A percentile compares a stretch with the other conserved stretches of the same genome.
phyloP scores from a whole-genome alignment of 768 basidiomycete species.

The Lentinula edodes region DNA sequence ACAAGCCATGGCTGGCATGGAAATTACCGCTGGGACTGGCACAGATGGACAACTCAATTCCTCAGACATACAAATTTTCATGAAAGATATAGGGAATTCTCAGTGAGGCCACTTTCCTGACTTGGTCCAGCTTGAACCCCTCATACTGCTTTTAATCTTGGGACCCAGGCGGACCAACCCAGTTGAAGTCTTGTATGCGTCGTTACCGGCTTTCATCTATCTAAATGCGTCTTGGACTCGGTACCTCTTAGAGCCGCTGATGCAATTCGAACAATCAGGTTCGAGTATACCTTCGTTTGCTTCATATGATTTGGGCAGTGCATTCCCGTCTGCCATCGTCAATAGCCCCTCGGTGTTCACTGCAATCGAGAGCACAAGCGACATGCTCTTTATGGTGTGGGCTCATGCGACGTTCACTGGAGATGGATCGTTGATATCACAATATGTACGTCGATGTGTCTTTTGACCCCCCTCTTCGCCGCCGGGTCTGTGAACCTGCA shows the following conservation, averaged over 20 bases:
- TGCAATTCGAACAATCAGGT: constrained; percentile 14
- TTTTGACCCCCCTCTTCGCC: background rate
- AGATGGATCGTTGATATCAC: constrained; percentile 4
- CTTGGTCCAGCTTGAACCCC: background rate
- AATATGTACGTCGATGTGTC: constrained; percentile 6
- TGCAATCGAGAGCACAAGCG: background rate
- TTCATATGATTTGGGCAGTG: constrained; percentile 14
- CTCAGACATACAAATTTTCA: constrained; percentile 12
- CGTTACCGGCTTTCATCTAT: constrained; percentile 11
- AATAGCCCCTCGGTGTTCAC: background rate
- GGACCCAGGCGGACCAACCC: constrained; percentile 8
- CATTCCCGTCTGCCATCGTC: constrained; percentile 1
- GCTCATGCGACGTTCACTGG: constrained; percentile 9
- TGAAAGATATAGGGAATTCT: constrained; percentile 12
- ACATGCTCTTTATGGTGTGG: constrained; percentile 9
- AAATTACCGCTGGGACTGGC: constrained; percentile 10
- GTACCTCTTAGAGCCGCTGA: constrained; percentile 12
- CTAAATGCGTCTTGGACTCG: constrained; percentile 10
- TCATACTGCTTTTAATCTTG: background rate
- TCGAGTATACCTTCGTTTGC: constrained; percentile 12
- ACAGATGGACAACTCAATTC: constrained; percentile 5
- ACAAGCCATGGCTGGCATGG: constrained; percentile 11
- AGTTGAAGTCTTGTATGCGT: constrained; percentile 12
- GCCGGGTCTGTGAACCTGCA: too few relatives aligned
- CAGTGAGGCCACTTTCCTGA: constrained; percentile 2